phyloP scores from a whole-genome alignment of 1,284 basidiomycete species.

The Cutaneotrichosporon sp. region DNA sequence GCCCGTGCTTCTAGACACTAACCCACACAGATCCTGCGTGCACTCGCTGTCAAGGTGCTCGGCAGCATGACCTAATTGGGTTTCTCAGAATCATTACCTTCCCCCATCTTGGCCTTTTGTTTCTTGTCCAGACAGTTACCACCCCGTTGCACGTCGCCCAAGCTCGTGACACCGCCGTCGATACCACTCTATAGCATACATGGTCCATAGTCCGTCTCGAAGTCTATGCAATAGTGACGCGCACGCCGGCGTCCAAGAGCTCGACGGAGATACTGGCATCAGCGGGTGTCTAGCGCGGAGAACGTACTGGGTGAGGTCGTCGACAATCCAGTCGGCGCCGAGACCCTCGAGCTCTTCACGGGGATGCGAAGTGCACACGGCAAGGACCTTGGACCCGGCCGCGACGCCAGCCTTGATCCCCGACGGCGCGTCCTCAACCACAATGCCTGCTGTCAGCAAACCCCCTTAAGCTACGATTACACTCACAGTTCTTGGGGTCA shows the following conservation, averaged over 20 bases:
- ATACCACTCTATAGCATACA: not conserved
- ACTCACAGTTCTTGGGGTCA: slow-evolving; percentile 38
- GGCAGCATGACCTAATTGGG: slow-evolving; percentile 50
- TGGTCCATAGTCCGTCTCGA: not conserved
- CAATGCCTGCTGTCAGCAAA: slow-evolving; percentile 53
- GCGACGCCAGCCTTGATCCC: slow-evolving; percentile 67
- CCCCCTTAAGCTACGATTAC: not conserved
- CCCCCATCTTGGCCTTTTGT: too few relatives aligned
- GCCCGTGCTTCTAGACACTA: too few relatives aligned
- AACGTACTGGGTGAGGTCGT: slow-evolving; percentile 37
- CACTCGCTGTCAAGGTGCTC: slow-evolving; percentile 81
- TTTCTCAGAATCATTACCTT: not conserved
- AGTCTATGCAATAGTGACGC: slow-evolving; percentile 15
- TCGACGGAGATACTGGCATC: slow-evolving; percentile 18
- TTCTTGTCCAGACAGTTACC: too few relatives aligned
- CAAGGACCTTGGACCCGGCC: slow-evolving; percentile 67
- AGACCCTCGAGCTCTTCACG: slow-evolving; percentile 56
- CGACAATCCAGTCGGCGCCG: slow-evolving; percentile 47
- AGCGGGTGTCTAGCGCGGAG: not conserved
- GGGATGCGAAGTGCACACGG: slow-evolving; percentile 72
- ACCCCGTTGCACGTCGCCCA: too few relatives aligned
- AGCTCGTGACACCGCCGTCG: too few relatives aligned
- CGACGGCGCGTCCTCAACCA: slow-evolving; percentile 77
- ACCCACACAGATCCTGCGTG: slow-evolving; percentile 66
- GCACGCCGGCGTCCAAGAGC: slow-evolving; percentile 21